A percentile compares a stretch with the other conserved stretches of the same genome.
phyloP scores from a whole-genome alignment of 257 asterid genomes.

The Solanum sejunctum region DNA sequence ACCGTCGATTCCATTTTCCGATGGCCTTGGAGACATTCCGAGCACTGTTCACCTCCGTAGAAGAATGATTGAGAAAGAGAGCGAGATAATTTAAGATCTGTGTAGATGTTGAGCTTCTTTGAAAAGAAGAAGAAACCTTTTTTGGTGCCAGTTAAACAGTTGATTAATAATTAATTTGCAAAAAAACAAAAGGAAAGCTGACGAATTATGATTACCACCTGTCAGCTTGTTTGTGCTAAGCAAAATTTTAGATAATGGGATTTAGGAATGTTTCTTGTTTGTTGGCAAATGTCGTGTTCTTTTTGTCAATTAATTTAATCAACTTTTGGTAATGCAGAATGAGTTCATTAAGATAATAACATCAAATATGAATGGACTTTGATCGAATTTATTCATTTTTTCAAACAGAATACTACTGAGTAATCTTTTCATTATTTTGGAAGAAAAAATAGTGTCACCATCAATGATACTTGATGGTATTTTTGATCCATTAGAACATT shows the following conservation, averaged over 20 bases:
- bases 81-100: background rate
- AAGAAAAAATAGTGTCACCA: background rate
- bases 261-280: background rate
- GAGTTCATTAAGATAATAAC: background rate
- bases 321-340: background rate
- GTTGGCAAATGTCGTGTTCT: background rate
- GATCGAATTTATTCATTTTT: background rate
- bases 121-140: background rate
- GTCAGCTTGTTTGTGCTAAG: background rate
- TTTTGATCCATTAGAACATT: background rate
- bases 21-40: slow-evolving; percentile 52
- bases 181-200: background rate
- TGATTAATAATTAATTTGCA: background rate
- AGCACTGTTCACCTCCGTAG: background rate
- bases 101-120: background rate
- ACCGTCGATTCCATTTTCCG: slow-evolving; percentile 92
- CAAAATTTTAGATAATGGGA: background rate
- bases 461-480: background rate
- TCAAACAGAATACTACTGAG: background rate
- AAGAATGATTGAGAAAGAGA: background rate
- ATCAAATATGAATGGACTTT: background rate
- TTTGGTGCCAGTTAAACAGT: background rate
- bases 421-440: background rate
- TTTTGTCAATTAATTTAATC: background rate
- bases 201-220: background rate